Base-by-base conservation (phyloP, 169 alveolate genomes). In the Eimeria acervulina region DNA sequence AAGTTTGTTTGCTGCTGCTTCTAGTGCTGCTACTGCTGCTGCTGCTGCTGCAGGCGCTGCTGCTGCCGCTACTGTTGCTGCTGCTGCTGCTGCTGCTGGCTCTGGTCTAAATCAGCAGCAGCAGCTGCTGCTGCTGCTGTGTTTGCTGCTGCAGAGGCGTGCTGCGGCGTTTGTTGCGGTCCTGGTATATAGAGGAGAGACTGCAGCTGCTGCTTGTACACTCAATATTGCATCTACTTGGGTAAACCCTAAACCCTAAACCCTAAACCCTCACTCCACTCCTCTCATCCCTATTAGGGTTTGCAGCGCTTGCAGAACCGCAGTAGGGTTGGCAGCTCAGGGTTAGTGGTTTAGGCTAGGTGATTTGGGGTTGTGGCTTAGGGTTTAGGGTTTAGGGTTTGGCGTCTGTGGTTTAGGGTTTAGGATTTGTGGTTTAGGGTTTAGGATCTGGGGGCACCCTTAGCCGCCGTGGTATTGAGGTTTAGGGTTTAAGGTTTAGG, bases 121-220 rank as follows among this genome's bases (percentile, higher is more conserved):
- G 59, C 59, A 1, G 59, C 59, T 51, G 59, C 15, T 51, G 78
- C 36, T 26, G 40, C 40, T 28, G 28, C 40, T 66, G 78, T 66
- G 28, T 26, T 12, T 26, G 78, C 78, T 66, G 40, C 36, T 66
- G 78, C 78, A 66, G 78, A 66, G 78, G 78, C 1, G 78, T 66
- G 78, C 78, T 66, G 28, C 78, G 78, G 78, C 78, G 78, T 66
- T 26, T 66, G 78, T 26, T 66, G 28, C 78, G 19, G 78, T 66
- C 78, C 15, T 26, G 78, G 36, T 31, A 8, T 66, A 66, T 26
- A 31, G 78, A 66, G 78, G 78, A 66, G 78, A 66, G 78, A 26
- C 6, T 66, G 28, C 78, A 66, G 36, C 78, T 66, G 40, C 78
- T 66, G 40, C 40, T 66, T 12, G 78, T 66, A 21, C 78, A 66